phyloP scores from a whole-genome alignment of 164 flowering plant species.

The Stephania yunnanensis region DNA sequence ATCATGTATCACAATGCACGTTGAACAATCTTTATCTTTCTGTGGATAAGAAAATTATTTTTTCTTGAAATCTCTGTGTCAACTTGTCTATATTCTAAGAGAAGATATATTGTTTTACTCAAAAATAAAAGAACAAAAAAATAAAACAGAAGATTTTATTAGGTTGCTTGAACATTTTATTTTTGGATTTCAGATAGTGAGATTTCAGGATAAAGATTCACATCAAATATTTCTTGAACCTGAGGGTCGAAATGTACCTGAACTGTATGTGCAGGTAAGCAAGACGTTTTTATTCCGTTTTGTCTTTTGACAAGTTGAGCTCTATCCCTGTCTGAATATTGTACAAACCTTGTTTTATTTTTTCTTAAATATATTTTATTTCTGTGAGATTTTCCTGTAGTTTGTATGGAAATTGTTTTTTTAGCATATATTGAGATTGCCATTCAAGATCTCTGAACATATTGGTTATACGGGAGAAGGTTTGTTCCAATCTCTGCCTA shows the following conservation, averaged over 20 bases:
- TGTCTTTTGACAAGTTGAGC: background rate
- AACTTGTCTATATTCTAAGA: background rate
- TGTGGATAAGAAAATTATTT: background rate
- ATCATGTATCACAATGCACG: background rate
- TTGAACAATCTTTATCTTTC: background rate
- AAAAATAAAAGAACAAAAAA: background rate
- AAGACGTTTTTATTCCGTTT: background rate
- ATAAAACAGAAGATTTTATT: too few relatives aligned
- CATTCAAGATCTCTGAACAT: background rate
- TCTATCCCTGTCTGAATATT: background rate
- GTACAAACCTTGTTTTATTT: background rate
- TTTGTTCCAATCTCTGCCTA: too few relatives aligned
- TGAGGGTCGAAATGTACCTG: slow-evolving; percentile 89
- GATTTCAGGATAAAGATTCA: slow-evolving; percentile 93
- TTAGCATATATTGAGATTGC: background rate
- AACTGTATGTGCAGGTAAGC: slow-evolving; percentile 90
- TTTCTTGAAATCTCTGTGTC: background rate
- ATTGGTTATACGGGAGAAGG: too few relatives aligned
- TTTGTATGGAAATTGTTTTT: background rate
- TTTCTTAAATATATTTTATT: too few relatives aligned
- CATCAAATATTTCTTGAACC: slow-evolving; percentile 98
- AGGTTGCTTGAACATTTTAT: background rate
- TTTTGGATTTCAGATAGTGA: slow-evolving; percentile 59
- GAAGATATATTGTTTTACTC: background rate
- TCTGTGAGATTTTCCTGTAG: background rate